Evolutionary conservation across 2,329 filamentous ascomycete species (phyloP).

Genomic region (Chrysoporthe puriensis): DNA sequence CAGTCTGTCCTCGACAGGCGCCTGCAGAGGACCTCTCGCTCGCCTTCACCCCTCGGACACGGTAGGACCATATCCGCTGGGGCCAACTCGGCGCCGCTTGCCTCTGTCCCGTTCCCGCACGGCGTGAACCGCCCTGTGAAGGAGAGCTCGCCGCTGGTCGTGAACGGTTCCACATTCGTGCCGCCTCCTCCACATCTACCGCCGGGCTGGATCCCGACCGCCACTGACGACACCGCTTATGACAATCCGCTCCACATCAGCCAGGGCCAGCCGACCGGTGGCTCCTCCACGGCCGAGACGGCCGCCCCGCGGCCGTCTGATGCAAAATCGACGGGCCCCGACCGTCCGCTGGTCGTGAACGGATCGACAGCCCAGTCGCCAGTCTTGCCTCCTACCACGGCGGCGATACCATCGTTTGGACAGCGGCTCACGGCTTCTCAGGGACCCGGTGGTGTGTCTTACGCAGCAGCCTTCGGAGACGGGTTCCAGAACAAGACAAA

Average conservation of each 20-base stretch:
- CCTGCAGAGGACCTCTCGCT: constrained; percentile 57
- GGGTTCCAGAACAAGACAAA: constrained; percentile 35
- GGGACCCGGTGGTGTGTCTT: constrained; percentile 32
- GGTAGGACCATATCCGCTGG: constrained; percentile 48
- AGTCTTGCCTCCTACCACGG: constrained; percentile 23
- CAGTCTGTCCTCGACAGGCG: constrained; percentile 57
- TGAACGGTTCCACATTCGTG: constrained; percentile 46
- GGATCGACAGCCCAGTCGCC: constrained; percentile 41
- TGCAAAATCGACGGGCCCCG: constrained; percentile 37
- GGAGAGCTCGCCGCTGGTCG: constrained; percentile 44
- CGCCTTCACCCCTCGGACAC: constrained; percentile 60
- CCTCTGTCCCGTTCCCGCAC: constrained; percentile 44
- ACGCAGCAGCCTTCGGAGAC: constrained; percentile 36
- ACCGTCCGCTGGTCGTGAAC: constrained; percentile 57
- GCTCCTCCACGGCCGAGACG: constrained; percentile 31
- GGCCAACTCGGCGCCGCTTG: constrained; percentile 45
- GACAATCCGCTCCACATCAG: constrained; percentile 45
- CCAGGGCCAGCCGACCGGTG: constrained; percentile 37
- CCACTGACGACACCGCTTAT: constrained; percentile 37
- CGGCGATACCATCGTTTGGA: constrained; percentile 35
- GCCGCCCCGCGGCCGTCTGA: constrained; percentile 33
- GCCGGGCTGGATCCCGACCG: constrained; percentile 35
- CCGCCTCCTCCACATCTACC: constrained; percentile 33
- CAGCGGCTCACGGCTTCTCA: constrained; percentile 38
- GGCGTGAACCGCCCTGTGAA: constrained; percentile 38